Evolutionary conservation across 495 filamentous ascomycete genomes (phyloP).

Genomic region (Aspergillus kassunensis): DNA sequence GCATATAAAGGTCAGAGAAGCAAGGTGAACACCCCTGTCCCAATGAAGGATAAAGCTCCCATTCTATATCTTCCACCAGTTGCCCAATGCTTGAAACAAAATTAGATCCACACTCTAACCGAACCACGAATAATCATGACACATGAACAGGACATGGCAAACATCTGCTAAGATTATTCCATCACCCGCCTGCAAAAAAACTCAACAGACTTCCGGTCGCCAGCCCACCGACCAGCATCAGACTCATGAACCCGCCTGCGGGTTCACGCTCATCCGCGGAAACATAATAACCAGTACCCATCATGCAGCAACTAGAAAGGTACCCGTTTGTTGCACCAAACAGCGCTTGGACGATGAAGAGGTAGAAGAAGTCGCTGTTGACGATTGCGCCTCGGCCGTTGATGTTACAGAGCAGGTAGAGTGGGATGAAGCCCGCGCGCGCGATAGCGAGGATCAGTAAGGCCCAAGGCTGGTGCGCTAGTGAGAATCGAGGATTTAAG

Average conservation of each 20-base stretch:
- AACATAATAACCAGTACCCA: conserved; percentile 78
- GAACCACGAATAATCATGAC: background rate
- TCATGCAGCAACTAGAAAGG: conserved; percentile 82
- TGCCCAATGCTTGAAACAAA: too few relatives aligned
- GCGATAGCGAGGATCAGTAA: conserved; percentile 62
- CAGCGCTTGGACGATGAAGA: conserved; percentile 72
- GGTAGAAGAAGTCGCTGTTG: conserved; percentile 80
- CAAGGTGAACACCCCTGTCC: too few relatives aligned
- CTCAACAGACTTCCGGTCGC: conserved; percentile 83
- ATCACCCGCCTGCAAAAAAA: conserved; percentile 60
- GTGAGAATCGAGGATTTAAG: conserved; percentile 55
- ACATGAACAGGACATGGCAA: background rate
- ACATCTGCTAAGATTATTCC: background rate
- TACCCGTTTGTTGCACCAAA: conserved; percentile 88
- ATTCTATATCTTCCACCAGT: too few relatives aligned
- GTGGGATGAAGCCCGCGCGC: conserved; percentile 68
- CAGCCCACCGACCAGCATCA: conserved; percentile 80
- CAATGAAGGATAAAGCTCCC: too few relatives aligned
- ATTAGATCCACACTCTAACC: too few relatives aligned
- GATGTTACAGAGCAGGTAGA: conserved; percentile 89
- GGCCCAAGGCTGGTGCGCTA: conserved; percentile 56
- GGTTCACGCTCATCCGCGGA: conserved; percentile 77
- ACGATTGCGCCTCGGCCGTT: conserved; percentile 63
- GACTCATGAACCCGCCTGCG: conserved; percentile 89
- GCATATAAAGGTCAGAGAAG: too few relatives aligned